phyloP scores from a whole-genome alignment of 23 red algal genomes.

The Cyanidioschyzon merolae region DNA sequence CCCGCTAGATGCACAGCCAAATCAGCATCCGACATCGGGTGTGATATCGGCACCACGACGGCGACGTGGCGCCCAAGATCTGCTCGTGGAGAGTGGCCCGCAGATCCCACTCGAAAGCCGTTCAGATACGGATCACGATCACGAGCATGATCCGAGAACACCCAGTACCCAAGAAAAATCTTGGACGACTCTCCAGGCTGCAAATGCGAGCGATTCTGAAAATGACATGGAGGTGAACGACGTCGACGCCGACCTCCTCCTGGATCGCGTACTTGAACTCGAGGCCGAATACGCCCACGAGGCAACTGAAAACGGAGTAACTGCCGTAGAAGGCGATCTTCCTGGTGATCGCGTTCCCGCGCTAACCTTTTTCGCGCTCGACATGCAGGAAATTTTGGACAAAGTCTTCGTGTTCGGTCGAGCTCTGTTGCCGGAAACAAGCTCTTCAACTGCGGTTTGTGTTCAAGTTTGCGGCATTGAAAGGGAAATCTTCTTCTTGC shows the following conservation, averaged over 20 bases:
- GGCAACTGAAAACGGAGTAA: background rate
- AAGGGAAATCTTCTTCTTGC: slow-evolving; percentile 59
- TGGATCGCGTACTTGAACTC: background rate
- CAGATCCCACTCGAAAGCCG: background rate
- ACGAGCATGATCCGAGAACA: background rate
- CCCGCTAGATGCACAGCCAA: background rate
- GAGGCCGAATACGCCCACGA: slow-evolving; percentile 17
- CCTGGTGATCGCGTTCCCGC: background rate
- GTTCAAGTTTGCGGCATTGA: slow-evolving; percentile 60
- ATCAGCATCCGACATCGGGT: too few species aligned
- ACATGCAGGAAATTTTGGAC: slow-evolving; percentile 63
- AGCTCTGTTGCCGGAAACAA: background rate
- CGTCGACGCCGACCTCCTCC: background rate
- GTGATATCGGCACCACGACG: too few species aligned
- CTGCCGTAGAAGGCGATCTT: background rate
- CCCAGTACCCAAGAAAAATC: too few species aligned
- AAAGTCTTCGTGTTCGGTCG: slow-evolving; percentile 79
- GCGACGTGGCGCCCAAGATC: background rate
- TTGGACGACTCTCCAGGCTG: background rate
- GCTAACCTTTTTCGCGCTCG: slow-evolving; percentile 49
- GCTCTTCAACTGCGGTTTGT: slow-evolving; percentile 30
- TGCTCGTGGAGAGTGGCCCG: background rate
- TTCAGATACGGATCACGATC: background rate
- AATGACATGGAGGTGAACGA: background rate
- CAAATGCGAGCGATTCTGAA: background rate